Percentiles rank a stretch among this genome's conserved stretches.
These are phyloP conservation scores for Oxytropis ochrocephala DNA, from an alignment of 306 rosid species.

Conservation along the genomic window DNA sequence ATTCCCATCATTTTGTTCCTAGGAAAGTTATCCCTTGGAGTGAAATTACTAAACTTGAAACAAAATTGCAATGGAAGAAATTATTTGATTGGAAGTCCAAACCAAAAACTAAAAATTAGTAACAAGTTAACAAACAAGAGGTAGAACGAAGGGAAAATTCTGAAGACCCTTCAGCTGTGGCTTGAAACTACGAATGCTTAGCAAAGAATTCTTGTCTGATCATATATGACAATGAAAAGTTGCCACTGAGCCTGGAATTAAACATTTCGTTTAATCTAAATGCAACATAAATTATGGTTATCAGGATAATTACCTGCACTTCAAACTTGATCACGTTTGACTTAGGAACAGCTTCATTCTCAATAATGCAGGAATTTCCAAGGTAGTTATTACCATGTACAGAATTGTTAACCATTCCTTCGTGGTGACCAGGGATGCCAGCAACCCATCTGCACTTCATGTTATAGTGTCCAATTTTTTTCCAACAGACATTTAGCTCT, in stretches of 20 bases:
- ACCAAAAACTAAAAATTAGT: not conserved
- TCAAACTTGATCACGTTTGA: constrained; percentile 85
- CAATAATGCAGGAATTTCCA: constrained; percentile 47
- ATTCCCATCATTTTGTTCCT: too few species aligned
- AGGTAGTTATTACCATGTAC: constrained; percentile 48
- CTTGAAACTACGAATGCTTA: not conserved
- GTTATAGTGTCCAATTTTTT: constrained; percentile 94
- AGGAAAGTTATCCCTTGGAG: too few species aligned
- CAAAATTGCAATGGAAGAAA: not conserved
- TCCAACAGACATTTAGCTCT: constrained; percentile 86
- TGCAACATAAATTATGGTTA: not conserved
- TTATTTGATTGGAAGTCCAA: not conserved
- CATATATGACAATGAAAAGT: not conserved
- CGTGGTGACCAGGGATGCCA: constrained; percentile 44
- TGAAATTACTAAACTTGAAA: too few species aligned
- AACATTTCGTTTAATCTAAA: constrained; percentile 6
- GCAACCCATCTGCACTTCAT: constrained; percentile 89
- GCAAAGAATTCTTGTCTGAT: not conserved
- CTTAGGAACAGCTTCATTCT: constrained; percentile 44
- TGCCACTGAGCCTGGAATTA: not conserved
- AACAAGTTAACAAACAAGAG: not conserved
- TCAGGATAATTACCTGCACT: constrained; percentile 63
- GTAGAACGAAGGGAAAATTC: not conserved
- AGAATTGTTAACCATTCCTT: constrained; percentile 58
- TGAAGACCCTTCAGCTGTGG: not conserved